Evolutionary conservation across 768 basidiomycete species (phyloP).

Genomic region (Russula lepida): DNA sequence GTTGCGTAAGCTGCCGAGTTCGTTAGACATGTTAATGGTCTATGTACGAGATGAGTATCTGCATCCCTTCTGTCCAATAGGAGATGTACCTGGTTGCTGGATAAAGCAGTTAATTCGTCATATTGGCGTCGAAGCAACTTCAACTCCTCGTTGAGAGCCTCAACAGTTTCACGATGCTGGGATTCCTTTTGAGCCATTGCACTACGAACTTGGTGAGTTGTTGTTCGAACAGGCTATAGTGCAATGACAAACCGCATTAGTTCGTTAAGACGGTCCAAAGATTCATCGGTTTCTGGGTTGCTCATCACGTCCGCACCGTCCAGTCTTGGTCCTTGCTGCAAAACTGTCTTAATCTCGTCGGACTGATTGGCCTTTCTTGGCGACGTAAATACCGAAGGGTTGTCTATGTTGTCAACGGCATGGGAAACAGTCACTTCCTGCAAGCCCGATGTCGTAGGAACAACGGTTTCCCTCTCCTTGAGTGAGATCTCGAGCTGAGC

Average conservation of each 20-base stretch:
- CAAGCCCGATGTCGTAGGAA: background rate
- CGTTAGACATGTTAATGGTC: constrained; percentile 83
- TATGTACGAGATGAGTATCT: constrained; percentile 25
- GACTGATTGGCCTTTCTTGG: constrained; percentile 69
- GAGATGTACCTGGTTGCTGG: constrained; percentile 67
- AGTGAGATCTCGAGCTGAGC: constrained; percentile 53
- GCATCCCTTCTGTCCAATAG: background rate
- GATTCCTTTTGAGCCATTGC: constrained; percentile 98
- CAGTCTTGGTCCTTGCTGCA: constrained; percentile 38
- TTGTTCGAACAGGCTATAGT: constrained; percentile 6
- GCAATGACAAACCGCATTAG: constrained; percentile 69
- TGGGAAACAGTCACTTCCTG: background rate
- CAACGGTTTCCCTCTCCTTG: constrained; percentile 30
- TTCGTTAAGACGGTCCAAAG: constrained; percentile 75
- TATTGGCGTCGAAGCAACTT: constrained; percentile 64
- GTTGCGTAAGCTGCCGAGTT: constrained; percentile 64
- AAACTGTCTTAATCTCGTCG: constrained; percentile 59
- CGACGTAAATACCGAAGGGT: constrained; percentile 40
- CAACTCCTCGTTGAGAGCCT: constrained; percentile 61
- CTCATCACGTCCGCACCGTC: constrained; percentile 23
- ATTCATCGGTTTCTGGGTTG: constrained; percentile 54
- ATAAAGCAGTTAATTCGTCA: constrained; percentile 72
- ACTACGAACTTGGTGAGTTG: constrained; percentile 33
- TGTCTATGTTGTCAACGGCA: constrained; percentile 11
- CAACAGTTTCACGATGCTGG: constrained; percentile 73